Percentiles rank a stretch among this genome's conserved stretches.
Evolutionary conservation across 2,329 filamentous ascomycete genomes (phyloP).

Genomic region (Pyricularia pennisetigena): DNA sequence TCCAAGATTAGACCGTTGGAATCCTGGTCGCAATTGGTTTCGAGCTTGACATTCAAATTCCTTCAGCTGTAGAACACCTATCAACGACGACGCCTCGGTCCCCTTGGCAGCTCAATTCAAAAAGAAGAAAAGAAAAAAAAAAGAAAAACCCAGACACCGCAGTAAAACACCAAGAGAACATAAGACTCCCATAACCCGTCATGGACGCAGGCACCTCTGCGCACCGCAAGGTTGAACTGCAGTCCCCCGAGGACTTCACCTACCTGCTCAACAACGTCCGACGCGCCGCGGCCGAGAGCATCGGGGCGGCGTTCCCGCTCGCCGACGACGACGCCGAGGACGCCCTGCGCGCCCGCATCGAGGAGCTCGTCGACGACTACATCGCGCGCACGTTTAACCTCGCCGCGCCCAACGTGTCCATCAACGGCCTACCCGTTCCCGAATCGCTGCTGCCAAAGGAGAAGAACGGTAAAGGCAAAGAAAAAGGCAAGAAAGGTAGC

Average conservation of each 20-base stretch:
- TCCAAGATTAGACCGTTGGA: background rate
- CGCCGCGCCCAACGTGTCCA: constrained; percentile 48
- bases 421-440: constrained; percentile 48
- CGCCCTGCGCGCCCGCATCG: constrained; percentile 47
- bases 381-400: constrained; percentile 50
- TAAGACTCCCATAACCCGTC: background rate
- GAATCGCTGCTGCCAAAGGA: constrained; percentile 23
- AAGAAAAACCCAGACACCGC: too few species aligned
- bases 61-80: background rate
- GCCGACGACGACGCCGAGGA: constrained; percentile 43
- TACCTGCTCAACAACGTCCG: constrained; percentile 63
- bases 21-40: background rate
- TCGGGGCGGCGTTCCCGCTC: constrained; percentile 55
- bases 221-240: constrained; percentile 71
- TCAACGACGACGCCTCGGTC: background rate
- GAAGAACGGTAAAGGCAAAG: background rate
- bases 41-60: background rate
- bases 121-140: background rate
- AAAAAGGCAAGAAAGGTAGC: background rate
- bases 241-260: constrained; percentile 62
- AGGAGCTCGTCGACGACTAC: constrained; percentile 53
- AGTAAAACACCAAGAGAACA: too few species aligned
- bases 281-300: constrained; percentile 55
- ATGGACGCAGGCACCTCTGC: constrained; percentile 11
- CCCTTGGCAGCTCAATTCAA: background rate